Evolutionary conservation across 2,329 filamentous ascomycete genomes (phyloP).

Genomic region (Thermothelomyces thermophilus): DNA sequence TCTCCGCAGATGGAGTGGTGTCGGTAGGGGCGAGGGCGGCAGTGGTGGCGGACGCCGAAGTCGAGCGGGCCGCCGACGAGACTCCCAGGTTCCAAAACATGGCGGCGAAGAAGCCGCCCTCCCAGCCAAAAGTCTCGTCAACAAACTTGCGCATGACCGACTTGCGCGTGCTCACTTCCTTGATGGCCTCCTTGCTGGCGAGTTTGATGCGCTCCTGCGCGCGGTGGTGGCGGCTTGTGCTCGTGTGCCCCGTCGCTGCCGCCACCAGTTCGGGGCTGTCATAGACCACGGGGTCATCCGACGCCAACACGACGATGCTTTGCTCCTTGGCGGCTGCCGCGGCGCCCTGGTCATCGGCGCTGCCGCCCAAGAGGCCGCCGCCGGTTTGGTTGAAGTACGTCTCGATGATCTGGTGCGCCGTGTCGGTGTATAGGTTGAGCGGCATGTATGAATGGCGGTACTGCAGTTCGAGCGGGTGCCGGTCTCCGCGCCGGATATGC

Average conservation of each 20-base stretch:
- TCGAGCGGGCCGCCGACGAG: too few relatives aligned
- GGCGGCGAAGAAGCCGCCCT: slow-evolving; percentile 75
- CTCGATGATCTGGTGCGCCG: slow-evolving; percentile 50
- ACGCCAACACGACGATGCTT: slow-evolving; percentile 59
- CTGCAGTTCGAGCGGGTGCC: slow-evolving; percentile 69
- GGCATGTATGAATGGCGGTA: slow-evolving; percentile 75
- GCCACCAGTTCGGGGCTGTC: slow-evolving; percentile 54
- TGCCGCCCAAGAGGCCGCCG: slow-evolving; percentile 19
- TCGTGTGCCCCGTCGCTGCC: slow-evolving; percentile 15
- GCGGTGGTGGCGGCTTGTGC: slow-evolving; percentile 27
- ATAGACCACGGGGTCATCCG: slow-evolving; percentile 74
- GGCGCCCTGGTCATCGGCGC: slow-evolving; percentile 29
- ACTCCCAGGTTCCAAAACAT: slow-evolving; percentile 71
- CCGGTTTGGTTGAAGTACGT: slow-evolving; percentile 38
- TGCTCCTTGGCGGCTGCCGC: slow-evolving; percentile 33
- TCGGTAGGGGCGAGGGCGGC: slow-evolving; percentile 16
- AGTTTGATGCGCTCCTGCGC: slow-evolving; percentile 74
- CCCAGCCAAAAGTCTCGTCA: slow-evolving; percentile 76
- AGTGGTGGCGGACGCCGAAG: too few relatives aligned
- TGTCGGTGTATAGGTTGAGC: slow-evolving; percentile 57
- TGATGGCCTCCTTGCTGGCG: slow-evolving; percentile 52
- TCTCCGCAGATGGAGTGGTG: slow-evolving; percentile 39
- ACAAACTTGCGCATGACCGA: slow-evolving; percentile 58
- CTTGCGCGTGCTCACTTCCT: slow-evolving; percentile 31
- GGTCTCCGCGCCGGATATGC: slow-evolving; percentile 75